Evolutionary conservation across 2,329 filamentous ascomycete genomes (phyloP).

Genomic region (Nemania abortiva): DNA sequence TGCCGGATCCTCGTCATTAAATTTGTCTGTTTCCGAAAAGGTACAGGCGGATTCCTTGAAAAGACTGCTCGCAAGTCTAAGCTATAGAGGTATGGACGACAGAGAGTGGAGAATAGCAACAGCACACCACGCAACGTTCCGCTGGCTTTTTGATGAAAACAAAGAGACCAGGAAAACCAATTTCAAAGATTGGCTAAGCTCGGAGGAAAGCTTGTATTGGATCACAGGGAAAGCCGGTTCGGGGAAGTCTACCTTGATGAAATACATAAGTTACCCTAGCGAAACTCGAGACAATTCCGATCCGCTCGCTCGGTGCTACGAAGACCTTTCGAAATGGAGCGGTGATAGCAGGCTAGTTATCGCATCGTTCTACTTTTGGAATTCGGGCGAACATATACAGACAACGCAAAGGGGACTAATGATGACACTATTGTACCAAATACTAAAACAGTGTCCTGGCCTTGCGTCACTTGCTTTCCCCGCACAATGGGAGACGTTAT

Average conservation of each 20-base stretch:
- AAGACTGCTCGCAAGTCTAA: background rate
- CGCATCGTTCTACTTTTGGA: conserved; percentile 13
- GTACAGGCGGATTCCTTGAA: background rate
- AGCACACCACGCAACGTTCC: background rate
- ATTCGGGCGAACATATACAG: background rate
- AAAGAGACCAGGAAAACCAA: background rate
- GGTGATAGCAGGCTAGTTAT: background rate
- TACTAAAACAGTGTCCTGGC: background rate
- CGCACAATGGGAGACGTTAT: background rate
- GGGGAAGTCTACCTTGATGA: conserved; percentile 1
- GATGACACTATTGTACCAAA: background rate
- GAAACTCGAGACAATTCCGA: background rate
- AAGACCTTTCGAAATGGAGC: background rate
- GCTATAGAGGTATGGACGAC: background rate
- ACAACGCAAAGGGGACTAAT: background rate
- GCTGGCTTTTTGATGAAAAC: background rate
- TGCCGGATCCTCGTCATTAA: background rate
- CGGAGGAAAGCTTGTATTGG: background rate
- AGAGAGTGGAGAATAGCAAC: background rate
- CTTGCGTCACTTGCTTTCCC: background rate
- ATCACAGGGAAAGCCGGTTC: background rate
- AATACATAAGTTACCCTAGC: background rate
- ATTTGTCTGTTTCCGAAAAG: background rate
- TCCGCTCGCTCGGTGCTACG: background rate
- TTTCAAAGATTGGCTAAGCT: background rate